A percentile compares a stretch with the other conserved stretches of the same genome.
These are phyloP conservation scores for Raphanus hybrid DNA, from an alignment of 441 rosid genomes.

Conservation along the genomic window DNA sequence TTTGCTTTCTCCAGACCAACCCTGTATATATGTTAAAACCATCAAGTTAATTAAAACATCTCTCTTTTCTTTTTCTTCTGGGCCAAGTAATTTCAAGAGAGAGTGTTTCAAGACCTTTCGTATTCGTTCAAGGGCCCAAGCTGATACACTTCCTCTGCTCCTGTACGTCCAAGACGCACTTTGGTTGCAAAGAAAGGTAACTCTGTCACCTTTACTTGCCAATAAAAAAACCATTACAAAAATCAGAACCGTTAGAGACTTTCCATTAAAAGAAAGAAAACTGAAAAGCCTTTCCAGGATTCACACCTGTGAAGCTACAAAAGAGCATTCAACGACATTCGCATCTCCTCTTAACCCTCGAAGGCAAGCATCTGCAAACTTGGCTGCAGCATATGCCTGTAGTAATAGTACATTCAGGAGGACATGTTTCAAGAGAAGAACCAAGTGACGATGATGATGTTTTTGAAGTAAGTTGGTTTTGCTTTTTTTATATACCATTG, in stretches of 20 bases:
- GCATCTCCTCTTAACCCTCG: conserved; percentile 80
- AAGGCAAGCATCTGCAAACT: conserved; percentile 88
- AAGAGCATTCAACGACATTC: conserved; percentile 62
- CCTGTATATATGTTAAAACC: conserved; percentile 34
- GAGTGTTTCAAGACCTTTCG: conserved; percentile 52
- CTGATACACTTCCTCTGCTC: conserved; percentile 69
- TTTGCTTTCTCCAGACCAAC: conserved; percentile 74
- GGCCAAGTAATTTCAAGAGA: background rate
- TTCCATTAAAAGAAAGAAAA: background rate
- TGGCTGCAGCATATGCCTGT: conserved; percentile 88
- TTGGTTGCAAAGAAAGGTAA: conserved; percentile 74
- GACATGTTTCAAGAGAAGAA: background rate
- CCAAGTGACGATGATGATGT: conserved; percentile 1
- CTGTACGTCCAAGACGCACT: conserved; percentile 66
- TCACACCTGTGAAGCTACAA: conserved; percentile 61
- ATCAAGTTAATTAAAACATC: background rate
- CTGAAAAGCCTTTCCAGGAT: background rate
- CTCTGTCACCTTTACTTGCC: conserved; percentile 58
- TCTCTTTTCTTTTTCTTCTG: background rate
- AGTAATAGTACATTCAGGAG: background rate
- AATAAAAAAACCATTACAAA: background rate
- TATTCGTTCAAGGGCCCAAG: conserved; percentile 70
- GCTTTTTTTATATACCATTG: conserved; percentile 58
- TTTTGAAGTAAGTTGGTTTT: conserved; percentile 2
- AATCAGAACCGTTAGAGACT: background rate